Percentiles rank a stretch among this genome's conserved stretches.
phyloP scores from a whole-genome alignment of 2,329 filamentous ascomycete genomes.

The Sarocladium brachiariae region DNA sequence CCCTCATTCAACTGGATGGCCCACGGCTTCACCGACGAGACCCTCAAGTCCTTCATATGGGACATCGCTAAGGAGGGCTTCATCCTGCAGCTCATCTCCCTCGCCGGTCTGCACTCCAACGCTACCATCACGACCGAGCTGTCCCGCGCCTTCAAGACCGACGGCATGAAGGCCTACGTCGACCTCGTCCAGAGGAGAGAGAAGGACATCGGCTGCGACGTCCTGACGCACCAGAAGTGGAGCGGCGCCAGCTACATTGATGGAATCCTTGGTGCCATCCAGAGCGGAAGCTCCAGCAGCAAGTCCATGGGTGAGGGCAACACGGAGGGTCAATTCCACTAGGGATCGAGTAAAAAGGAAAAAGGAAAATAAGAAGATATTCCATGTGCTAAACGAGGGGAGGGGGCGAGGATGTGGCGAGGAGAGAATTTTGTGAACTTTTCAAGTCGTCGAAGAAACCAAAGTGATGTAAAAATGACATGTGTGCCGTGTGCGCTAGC shows the following conservation, averaged over 20 bases:
- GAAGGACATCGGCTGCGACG: slow-evolving; percentile 85
- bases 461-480: not conserved
- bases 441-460: too few relatives aligned
- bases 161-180: slow-evolving; percentile 98
- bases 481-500: not conserved
- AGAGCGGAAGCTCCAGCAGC: slow-evolving; percentile 82
- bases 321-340: slow-evolving; percentile 66
- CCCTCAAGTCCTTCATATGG: slow-evolving; percentile 90
- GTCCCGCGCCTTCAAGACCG: slow-evolving; percentile 72
- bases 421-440: too few relatives aligned
- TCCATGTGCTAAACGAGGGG: too few relatives aligned
- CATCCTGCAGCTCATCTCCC: slow-evolving; percentile 59
- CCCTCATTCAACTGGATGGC: slow-evolving; percentile 99
- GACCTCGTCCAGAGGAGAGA: slow-evolving; percentile 82
- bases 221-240: slow-evolving; percentile 93
- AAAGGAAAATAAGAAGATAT: too few relatives aligned
- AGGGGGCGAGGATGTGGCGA: too few relatives aligned
- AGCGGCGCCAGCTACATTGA: slow-evolving; percentile 67
- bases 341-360: slow-evolving; percentile 9
- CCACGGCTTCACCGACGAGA: slow-evolving; percentile 79
- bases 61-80: slow-evolving; percentile 87
- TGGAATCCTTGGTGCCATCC: slow-evolving; percentile 81
- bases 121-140: slow-evolving; percentile 65
- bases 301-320: slow-evolving; percentile 95
- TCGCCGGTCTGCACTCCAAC: slow-evolving; percentile 60